Percentiles rank a stretch among this genome's conserved stretches.
phyloP scores from a whole-genome alignment of 768 basidiomycete genomes.

The Trametes meyenii region DNA sequence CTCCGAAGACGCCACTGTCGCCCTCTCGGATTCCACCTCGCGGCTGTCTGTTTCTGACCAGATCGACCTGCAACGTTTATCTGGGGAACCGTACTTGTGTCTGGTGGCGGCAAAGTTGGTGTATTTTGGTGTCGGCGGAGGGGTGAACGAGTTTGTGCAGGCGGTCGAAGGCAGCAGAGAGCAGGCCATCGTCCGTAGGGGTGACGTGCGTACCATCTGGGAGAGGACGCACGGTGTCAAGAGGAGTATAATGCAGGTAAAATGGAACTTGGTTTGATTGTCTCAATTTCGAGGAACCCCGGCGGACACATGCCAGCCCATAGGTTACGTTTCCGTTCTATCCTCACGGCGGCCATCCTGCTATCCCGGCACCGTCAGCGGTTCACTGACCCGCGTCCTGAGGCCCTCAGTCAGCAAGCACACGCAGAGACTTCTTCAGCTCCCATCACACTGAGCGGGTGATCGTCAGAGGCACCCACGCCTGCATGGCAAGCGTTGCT shows the following conservation, averaged over 20 bases:
- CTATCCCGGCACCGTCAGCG: no score
- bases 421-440: no score
- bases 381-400: no score
- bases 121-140: constrained; percentile 96
- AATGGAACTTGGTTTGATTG: constrained; percentile 43
- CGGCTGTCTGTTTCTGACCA: constrained; percentile 6
- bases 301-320: no score
- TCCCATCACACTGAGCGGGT: no score
- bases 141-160: constrained; percentile 71
- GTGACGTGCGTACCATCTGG: constrained; percentile 61
- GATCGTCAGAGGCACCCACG: no score
- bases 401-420: no score
- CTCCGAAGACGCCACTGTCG: background rate
- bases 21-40: constrained; percentile 1
- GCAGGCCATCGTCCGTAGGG: constrained; percentile 26
- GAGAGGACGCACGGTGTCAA: constrained; percentile 71
- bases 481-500: no score
- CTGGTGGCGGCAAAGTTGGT: constrained; percentile 90
- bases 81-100: constrained; percentile 42
- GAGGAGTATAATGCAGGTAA: constrained; percentile 66
- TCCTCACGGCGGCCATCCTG: background rate
- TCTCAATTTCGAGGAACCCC: background rate
- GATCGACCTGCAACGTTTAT: background rate
- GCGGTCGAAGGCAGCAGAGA: constrained; percentile 45
- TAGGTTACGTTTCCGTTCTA: no score